Conservation (phyloP, 495 filamentous ascomycete genomes). For the Sabuloglossum arenarium region DNA sequence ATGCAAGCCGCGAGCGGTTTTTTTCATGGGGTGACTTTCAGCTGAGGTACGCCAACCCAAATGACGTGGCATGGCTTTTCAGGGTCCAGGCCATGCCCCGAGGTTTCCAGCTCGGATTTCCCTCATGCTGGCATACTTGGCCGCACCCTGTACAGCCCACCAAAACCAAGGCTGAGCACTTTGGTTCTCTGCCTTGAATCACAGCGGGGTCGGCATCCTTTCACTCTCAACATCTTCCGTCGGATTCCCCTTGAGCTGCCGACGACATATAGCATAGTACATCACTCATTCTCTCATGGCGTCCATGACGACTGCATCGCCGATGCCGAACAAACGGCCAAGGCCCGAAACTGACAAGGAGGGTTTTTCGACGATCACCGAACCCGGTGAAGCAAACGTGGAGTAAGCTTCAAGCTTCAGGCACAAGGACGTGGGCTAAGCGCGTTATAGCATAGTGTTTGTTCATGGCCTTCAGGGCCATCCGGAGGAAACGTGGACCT, state of each 20-base stretch:
- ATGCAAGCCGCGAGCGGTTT: too few relatives aligned
- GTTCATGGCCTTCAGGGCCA: conserved; percentile 17
- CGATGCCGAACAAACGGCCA: background rate
- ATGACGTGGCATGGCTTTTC: too few relatives aligned
- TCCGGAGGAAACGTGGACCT: conserved; percentile 14
- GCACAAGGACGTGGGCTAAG: background rate
- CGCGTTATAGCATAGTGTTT: conserved; percentile 12
- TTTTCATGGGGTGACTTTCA: too few relatives aligned
- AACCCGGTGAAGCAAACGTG: background rate
- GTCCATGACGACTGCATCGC: background rate
- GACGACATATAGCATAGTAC: conserved; percentile 3
- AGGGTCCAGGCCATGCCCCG: too few relatives aligned
- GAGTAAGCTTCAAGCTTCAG: background rate
- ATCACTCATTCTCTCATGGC: conserved; percentile 6
- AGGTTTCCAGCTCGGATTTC: too few relatives aligned
- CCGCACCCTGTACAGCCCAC: too few relatives aligned
- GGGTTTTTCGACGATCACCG: background rate
- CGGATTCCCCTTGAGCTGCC: conserved; percentile 11
- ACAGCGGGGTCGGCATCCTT: too few relatives aligned
- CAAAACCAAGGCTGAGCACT: too few relatives aligned
- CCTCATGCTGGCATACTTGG: too few relatives aligned
- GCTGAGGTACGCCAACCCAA: too few relatives aligned
- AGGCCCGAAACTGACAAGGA: background rate
- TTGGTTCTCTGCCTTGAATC: too few relatives aligned
- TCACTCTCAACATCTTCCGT: too few relatives aligned